Conservation (phyloP, 2,329 filamentous ascomycete species). For the Onygena corvina region DNA sequence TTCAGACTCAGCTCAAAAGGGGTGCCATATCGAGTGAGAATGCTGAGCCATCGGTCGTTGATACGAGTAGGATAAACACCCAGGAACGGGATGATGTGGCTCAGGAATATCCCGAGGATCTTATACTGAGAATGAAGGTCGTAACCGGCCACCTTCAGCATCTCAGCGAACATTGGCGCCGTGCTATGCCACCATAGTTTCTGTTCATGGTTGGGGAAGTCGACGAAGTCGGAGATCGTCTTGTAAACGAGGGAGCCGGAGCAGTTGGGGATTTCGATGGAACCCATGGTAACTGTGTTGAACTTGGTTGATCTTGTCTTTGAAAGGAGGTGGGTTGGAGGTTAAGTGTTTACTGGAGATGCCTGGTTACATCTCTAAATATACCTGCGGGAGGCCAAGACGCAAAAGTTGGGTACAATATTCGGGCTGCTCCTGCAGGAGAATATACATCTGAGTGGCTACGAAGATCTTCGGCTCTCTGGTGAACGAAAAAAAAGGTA, state of each 20-base stretch:
- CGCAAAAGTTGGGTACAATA: neutral
- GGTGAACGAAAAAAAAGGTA: neutral
- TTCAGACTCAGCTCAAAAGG: constrained; percentile 14
- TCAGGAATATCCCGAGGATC: constrained; percentile 13
- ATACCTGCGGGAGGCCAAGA: neutral
- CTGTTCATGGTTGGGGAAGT: constrained; percentile 13
- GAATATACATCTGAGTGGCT: neutral
- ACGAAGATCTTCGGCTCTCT: neutral
- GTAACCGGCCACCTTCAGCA: constrained; percentile 15
- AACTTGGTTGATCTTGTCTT: neutral
- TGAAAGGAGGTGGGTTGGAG: neutral
- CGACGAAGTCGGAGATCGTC: constrained; percentile 3
- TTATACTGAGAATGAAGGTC: constrained; percentile 15
- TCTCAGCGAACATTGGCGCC: constrained; percentile 15
- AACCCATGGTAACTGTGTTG: constrained; percentile 1
- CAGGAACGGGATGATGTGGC: constrained; percentile 16
- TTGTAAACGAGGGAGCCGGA: constrained; percentile 3
- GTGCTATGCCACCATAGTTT: constrained; percentile 18
- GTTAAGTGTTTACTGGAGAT: neutral
- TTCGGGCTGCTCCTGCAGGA: neutral
- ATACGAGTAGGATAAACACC: constrained; percentile 13
- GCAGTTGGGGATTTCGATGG: constrained; percentile 2
- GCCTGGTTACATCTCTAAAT: neutral
- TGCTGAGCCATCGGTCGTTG: constrained; percentile 3
- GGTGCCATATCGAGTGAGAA: constrained; percentile 7